Conservation (phyloP, 805 yeast species). For the Phaffomyces thermotolerans region DNA sequence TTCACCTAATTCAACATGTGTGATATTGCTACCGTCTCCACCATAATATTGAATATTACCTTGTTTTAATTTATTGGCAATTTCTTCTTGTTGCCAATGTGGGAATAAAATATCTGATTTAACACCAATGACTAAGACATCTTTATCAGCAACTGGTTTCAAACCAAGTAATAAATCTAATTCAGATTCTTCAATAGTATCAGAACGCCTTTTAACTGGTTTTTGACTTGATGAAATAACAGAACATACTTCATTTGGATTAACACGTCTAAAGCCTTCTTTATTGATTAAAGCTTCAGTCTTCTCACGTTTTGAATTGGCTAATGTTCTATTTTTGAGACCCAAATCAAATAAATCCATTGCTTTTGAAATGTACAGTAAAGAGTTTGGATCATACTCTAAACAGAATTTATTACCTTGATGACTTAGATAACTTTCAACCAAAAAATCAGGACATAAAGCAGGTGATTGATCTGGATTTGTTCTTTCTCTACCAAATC, state of each 20-base stretch:
- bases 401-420: conserved; percentile 91
- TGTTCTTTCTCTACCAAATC: conserved; percentile 85
- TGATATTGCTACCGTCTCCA: conserved; percentile 35
- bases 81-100: conserved; percentile 88
- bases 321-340: conserved; percentile 34
- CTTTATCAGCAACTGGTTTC: conserved; percentile 50
- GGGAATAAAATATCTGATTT: conserved; percentile 90
- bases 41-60: conserved; percentile 22
- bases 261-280: conserved; percentile 14
- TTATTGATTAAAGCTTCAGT: conserved; percentile 28
- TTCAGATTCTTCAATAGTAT: conserved; percentile 47
- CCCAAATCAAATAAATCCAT: conserved; percentile 92
- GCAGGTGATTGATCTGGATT: conserved; percentile 78
- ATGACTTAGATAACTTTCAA: conserved; percentile 89
- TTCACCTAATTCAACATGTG: conserved; percentile 68
- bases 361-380: conserved; percentile 82
- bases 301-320: conserved; percentile 34
- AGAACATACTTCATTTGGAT: conserved; percentile 26
- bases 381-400: conserved; percentile 86
- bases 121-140: conserved; percentile 80
- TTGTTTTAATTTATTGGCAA: conserved; percentile 49
- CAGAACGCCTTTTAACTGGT: conserved; percentile 40
- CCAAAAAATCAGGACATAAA: conserved; percentile 85
- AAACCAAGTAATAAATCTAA: conserved; percentile 64
- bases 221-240: conserved; percentile 46